Evolutionary conservation across 2,329 filamentous ascomycete species (phyloP).

Genomic region (Scytalidium lignicola): DNA sequence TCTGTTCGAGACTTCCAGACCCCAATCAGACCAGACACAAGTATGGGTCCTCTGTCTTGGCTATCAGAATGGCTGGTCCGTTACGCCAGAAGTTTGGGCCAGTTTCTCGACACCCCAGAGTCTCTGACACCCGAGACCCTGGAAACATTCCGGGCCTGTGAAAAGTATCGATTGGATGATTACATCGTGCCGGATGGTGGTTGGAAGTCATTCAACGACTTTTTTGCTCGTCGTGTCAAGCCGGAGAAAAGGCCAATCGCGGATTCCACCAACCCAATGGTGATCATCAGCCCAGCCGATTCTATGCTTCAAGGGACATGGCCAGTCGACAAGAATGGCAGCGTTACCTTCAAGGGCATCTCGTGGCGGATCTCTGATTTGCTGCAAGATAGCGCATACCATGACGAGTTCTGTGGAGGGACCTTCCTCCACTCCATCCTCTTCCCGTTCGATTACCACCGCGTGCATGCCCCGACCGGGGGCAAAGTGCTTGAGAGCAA

Average conservation of each 20-base stretch:
- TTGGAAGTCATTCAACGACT: conserved; percentile 35
- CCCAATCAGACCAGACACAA: conserved; percentile 25
- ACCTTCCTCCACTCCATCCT: conserved; percentile 37
- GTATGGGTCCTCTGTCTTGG: conserved; percentile 24
- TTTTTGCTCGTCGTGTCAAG: conserved; percentile 34
- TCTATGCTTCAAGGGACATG: conserved; percentile 27
- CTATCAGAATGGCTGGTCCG: conserved; percentile 34
- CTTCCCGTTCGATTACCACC: conserved; percentile 36
- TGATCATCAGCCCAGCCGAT: conserved; percentile 40
- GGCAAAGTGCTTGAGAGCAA: conserved; percentile 33
- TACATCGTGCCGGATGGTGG: conserved; percentile 27
- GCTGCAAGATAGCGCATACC: conserved; percentile 28
- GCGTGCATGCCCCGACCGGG: conserved; percentile 34
- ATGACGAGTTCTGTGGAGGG: conserved; percentile 32
- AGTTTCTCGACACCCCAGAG: conserved; percentile 28
- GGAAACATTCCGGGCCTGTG: conserved; percentile 28
- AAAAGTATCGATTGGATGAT: conserved; percentile 27
- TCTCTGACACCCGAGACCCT: conserved; percentile 29
- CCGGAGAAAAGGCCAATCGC: conserved; percentile 28
- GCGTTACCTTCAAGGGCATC: conserved; percentile 32
- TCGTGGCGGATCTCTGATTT: conserved; percentile 33
- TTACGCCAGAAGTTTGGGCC: conserved; percentile 32
- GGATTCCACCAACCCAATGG: conserved; percentile 31
- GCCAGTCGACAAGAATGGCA: conserved; percentile 18
- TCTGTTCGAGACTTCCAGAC: conserved; percentile 25